Percentiles rank a stretch among this genome's conserved stretches.
phyloP scores from a whole-genome alignment of 139 green algal species.

The Penium margaritaceum region DNA sequence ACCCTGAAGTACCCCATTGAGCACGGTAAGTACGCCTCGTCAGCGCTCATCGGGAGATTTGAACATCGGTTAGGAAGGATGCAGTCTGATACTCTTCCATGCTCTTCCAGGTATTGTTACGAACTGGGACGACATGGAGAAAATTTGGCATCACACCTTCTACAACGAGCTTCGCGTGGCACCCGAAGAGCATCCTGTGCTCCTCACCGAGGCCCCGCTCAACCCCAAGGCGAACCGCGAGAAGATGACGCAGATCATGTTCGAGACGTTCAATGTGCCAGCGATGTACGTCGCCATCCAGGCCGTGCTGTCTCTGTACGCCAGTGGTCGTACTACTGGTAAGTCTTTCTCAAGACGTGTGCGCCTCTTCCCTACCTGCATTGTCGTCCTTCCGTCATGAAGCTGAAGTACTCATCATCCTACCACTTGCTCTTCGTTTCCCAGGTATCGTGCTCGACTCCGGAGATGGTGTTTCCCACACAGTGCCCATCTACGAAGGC shows the following conservation, averaged over 20 bases:
- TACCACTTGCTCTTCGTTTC: not conserved
- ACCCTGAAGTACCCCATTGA: constrained; percentile 57
- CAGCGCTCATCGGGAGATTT: too few species aligned
- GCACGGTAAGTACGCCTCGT: constrained; percentile 24
- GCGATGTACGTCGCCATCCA: constrained; percentile 53
- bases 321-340: constrained; percentile 47
- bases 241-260: constrained; percentile 58
- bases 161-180: constrained; percentile 55
- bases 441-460: constrained; percentile 50
- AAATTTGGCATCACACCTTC: constrained; percentile 58
- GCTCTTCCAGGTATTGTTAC: constrained; percentile 44
- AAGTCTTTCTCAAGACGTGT: not conserved
- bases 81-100: not conserved
- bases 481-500: constrained; percentile 54
- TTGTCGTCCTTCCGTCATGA: not conserved
- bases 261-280: constrained; percentile 56
- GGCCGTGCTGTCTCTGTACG: constrained; percentile 51
- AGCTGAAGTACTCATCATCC: too few species aligned
- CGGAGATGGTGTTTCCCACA: constrained; percentile 54
- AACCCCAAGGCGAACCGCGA: constrained; percentile 54
- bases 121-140: constrained; percentile 58
- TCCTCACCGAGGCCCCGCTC: constrained; percentile 47
- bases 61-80: not conserved
- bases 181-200: constrained; percentile 50
- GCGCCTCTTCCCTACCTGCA: not conserved